Evolutionary conservation across 2,329 filamentous ascomycete genomes (phyloP).

Genomic region (Gliomastix tumulicola): DNA sequence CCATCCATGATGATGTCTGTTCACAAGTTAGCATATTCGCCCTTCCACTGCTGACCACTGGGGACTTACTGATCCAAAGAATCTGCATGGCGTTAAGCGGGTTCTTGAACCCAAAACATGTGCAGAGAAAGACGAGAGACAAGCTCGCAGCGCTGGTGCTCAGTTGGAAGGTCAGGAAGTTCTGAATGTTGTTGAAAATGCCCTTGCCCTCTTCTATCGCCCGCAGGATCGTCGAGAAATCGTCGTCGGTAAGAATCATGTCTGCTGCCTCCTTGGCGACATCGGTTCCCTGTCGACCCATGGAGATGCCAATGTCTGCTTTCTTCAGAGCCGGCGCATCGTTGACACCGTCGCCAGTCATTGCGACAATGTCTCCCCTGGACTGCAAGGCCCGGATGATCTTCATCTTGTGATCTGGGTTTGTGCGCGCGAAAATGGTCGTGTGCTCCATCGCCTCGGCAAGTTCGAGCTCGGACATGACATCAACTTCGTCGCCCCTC

Average conservation of each 20-base stretch:
- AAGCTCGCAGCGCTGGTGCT: constrained; percentile 94
- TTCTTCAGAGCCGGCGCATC: constrained; percentile 95
- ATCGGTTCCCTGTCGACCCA: constrained; percentile 92
- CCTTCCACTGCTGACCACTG: background rate
- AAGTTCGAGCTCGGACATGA: constrained; percentile 80
- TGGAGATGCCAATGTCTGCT: constrained; percentile 95
- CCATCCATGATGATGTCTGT: constrained; percentile 99
- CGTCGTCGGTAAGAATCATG: constrained; percentile 86
- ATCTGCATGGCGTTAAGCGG: constrained; percentile 99
- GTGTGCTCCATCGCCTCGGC: constrained; percentile 79
- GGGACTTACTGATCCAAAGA: constrained; percentile 89
- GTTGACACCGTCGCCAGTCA: constrained; percentile 98
- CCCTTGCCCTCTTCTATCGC: constrained; percentile 99
- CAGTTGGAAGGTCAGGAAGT: constrained; percentile 97
- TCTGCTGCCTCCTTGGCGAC: constrained; percentile 95
- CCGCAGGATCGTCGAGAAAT: constrained; percentile 84
- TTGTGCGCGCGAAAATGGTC: constrained; percentile 92
- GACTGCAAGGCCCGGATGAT: constrained; percentile 88
- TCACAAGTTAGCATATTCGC: constrained; percentile 7
- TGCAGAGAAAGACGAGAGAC: constrained; percentile 86
- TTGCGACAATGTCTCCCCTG: constrained; percentile 92
- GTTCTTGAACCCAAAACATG: constrained; percentile 86
- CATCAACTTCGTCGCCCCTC: constrained; percentile 85
- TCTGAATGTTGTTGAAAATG: constrained; percentile 99
- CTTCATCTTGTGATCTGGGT: constrained; percentile 96